phyloP scores from a whole-genome alignment of 23 red algal genomes.

The Cyanidioschyzon merolae region DNA sequence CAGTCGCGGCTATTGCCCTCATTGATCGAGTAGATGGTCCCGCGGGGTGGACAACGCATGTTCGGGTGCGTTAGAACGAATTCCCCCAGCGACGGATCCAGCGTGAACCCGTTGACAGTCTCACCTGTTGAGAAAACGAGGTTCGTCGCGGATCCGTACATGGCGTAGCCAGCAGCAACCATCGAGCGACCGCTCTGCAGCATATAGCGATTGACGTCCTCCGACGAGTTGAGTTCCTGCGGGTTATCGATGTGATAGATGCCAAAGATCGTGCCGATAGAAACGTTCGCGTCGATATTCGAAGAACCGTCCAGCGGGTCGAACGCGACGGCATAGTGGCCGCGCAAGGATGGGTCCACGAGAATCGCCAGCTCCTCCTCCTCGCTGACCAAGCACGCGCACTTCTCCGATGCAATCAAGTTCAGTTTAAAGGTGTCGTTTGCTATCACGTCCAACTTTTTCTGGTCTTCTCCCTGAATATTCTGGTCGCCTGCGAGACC shows the following conservation, averaged over 20 bases:
- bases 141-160: conserved; percentile 94
- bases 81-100: conserved; percentile 87
- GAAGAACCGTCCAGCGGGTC: conserved; percentile 90
- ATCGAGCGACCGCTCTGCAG: conserved; percentile 61
- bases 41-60: conserved; percentile 70
- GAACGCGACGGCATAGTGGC: conserved; percentile 93
- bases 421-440: conserved; percentile 98
- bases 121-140: conserved; percentile 76
- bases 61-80: conserved; percentile 96
- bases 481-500: conserved; percentile 76
- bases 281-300: conserved; percentile 98
- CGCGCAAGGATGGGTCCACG: conserved; percentile 33
- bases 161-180: conserved; percentile 92
- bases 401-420: conserved; percentile 64
- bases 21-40: conserved; percentile 98
- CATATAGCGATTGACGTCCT: conserved; percentile 48
- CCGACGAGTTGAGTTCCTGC: conserved; percentile 37
- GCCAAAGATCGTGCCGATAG: conserved; percentile 95
- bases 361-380: conserved; percentile 94
- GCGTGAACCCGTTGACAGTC: conserved; percentile 86
- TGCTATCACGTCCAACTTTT: conserved; percentile 96
- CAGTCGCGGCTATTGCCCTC: conserved; percentile 89
- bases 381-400: conserved; percentile 77
- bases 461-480: conserved; percentile 99
- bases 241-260: conserved; percentile 77